Base-by-base conservation (phyloP, 495 filamentous ascomycete species). In the Talaromyces trachyspermus region DNA sequence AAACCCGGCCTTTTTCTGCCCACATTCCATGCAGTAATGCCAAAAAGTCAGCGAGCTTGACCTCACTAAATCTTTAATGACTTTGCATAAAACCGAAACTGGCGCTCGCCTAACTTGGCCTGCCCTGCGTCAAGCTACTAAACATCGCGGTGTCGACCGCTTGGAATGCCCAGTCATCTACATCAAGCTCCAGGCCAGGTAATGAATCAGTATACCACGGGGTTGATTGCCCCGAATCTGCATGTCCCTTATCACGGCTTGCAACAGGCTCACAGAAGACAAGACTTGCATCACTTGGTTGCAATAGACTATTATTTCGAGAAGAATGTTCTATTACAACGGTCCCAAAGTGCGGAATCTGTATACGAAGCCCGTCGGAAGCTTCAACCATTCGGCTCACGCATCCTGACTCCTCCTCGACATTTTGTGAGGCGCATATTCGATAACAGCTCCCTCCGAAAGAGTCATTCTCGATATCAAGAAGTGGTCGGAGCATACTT, bases 261-360 rank as follows among this genome's bases (percentile, higher is more conserved):
- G 35, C 2, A 2, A 20, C 18, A 10, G 35, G 18, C 35, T n/a
- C 33, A 2, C 4, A 4, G 6, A 8, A n/a, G 19, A 19, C 1
- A 19, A 5, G 33, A 19, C 22, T 20, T 22, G 18, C 18, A 12
- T 38, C 5, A 9, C 18, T 20, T n/a, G 35, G 2, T 8, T 12
- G 18, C 1, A 11, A 5, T 9, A 38, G 3, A 15, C 15, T 20
- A 17, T 37, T 12, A 15, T 14, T 35, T 15, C 11, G 35, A 38
- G 35, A 15, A 38, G n/a, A 19, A 12, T 35, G 49, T 20, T 45
- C 52, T 36, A 60, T 56, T 26, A 48, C 49, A 32, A 60, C 49
- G n/a, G 52, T 48, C 2, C 61, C 65, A 54, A 64, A 54, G 43
- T 66, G 68, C 19, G 63, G 66, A 36, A 68, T 61, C 24, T 58